Evolutionary conservation across 192 early-diverging fungal genomes (phyloP), one percentile per base, ranked within the genome.

Genomic region (Globomyces pollinis-pini): DNA sequence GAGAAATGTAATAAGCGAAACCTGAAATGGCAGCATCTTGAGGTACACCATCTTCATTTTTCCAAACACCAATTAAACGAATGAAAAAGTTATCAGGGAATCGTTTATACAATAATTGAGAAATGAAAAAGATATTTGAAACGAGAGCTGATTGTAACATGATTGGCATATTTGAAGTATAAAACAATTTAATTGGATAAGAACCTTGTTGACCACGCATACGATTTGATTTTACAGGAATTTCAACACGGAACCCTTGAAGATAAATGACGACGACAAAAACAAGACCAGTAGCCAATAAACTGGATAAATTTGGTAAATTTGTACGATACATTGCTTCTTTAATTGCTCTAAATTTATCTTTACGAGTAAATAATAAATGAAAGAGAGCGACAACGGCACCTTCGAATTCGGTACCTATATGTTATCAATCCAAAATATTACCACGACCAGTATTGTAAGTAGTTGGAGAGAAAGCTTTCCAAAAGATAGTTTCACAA

Each of bases 141-240:
- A 91, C 88, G 59, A 99, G 76, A 36, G 97, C 93, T 29, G 94
- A 97, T 76, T 97, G 94, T 57, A 96, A 86, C 96, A 99, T 98
- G 68, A 99, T 97, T 47, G 96, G 92, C 97, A 99, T 98, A 81
- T 98, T 99, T 64, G 94, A 97, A 32, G 97, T 99, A 84, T 99
- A 99, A 77, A 99, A 98, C 39, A 99, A 79, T 84, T 99, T 99
- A 86, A 99, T 84, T 50, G 97, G 97, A 80, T 94, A 99, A 58
- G 92, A 83, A 24, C 95, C 94, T 64, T 91, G 90, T 73, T 99
- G 97, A 41, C 97, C 97, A 74, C 95, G 92, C 76, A 89, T 84
- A 39, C 85, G 77, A 59, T 87, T 90, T 23, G 94, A 97, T 73
- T 95, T 98, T 72, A 99, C 88, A 32, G 97, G 95, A 55, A 99